Evolutionary conservation across 148 eudicot species (phyloP), one percentile per base, ranked within the genome.

Genomic region (Chenopodium quinoa): DNA sequence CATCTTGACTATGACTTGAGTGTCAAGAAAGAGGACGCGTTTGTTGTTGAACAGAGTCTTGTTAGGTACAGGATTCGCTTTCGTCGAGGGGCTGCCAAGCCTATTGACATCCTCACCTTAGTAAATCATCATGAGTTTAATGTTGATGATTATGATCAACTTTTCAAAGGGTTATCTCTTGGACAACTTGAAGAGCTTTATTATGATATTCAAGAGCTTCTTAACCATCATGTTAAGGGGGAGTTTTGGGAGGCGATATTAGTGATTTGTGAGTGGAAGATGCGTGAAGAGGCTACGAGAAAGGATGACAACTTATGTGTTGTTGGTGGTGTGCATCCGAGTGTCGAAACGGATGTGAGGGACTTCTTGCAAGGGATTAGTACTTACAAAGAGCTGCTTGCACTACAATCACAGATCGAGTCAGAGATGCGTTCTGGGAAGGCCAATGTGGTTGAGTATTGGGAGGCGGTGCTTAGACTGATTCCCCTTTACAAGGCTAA

Each of bases 401-500:
- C 83, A 60, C 71, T 93, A 44, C 93, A 91, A 75, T 80, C 86
- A 25, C 86, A 93, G 83, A 95, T 93, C 64, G 98, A 95, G 89
- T 91, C 97, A 22, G 92, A 89, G 80, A 95, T 95, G 98, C 90
- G 89, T 65, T 93, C 98, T 80, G 98, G 98, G 72, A 90, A 87
- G 34, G 97, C 98, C 75, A 95, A 93, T 87, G 97, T 93, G 54
- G 97, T 93, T 4, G 98, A 95, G 85, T 95, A 87, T 78, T 95
- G 98, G 97, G 98, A 95, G 83, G 97, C 94, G 71, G 89, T 95
- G 82, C 89, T 92, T 69, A 95, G 93, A 82, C 93, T 96, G 37
- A 92, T 95, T 79, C 93, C 92, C 81, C 92, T 95, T 40, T 92
- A 86, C 84, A 93, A 93, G 89, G 97, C 98, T 12, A 52, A 37